These are phyloP conservation scores for Penicillium glabrum DNA, from an alignment of 2,329 filamentous ascomycete genomes.

Conservation along the genomic window DNA sequence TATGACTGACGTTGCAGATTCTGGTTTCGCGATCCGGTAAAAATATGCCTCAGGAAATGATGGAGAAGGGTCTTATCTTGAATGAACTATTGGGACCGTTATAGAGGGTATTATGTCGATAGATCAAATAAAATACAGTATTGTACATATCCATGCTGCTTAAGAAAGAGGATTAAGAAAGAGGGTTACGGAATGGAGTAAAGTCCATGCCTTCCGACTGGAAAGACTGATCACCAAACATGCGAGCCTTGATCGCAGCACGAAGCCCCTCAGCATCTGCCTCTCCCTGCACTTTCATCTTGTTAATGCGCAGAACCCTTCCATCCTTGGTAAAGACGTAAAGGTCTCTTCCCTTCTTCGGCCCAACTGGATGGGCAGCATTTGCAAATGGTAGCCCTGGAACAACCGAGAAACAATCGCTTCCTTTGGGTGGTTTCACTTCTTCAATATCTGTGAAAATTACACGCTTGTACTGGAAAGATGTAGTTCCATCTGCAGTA, in stretches of 20 bases:
- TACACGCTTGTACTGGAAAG: constrained; percentile 33
- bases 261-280: constrained; percentile 34
- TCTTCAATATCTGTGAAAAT: constrained; percentile 40
- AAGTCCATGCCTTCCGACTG: constrained; percentile 24
- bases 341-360: constrained; percentile 28
- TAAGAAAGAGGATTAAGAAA: constrained; percentile 33
- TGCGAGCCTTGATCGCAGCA: constrained; percentile 41
- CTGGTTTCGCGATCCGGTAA: constrained; percentile 31
- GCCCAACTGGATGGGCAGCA: constrained; percentile 24
- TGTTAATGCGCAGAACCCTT: constrained; percentile 36
- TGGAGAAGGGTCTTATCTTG: background rate
- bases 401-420: constrained; percentile 27
- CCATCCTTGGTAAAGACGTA: constrained; percentile 40
- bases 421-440: constrained; percentile 26
- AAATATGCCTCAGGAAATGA: background rate
- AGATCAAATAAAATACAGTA: constrained; percentile 9
- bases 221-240: constrained; percentile 34
- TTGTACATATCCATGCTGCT: constrained; percentile 14
- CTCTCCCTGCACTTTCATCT: constrained; percentile 43
- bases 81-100: background rate
- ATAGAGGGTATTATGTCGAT: constrained; percentile 18
- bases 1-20: constrained; percentile 24
- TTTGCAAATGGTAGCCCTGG: constrained; percentile 41
- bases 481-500: constrained; percentile 11
- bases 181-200: constrained; percentile 35